Percentiles rank a stretch among this genome's conserved stretches.
phyloP scores from a whole-genome alignment of 495 filamentous ascomycete species.

The Annulohypoxylon stygium region DNA sequence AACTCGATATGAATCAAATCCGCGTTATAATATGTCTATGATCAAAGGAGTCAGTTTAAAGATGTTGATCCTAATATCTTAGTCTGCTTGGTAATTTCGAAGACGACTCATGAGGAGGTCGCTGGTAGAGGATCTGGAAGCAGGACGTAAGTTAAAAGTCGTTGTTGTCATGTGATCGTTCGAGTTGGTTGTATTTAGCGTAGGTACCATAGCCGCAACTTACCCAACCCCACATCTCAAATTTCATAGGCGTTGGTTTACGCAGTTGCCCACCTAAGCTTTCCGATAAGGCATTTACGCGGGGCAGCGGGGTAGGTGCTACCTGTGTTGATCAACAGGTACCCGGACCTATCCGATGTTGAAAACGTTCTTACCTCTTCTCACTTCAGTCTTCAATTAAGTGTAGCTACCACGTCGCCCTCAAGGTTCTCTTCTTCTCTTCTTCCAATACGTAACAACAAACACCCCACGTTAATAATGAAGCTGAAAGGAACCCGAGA shows the following conservation, averaged over 20 bases:
- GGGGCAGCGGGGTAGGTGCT: conserved; percentile 46
- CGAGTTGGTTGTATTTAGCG: too few species aligned
- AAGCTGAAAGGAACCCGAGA: conserved; percentile 63
- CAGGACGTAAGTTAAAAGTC: too few species aligned
- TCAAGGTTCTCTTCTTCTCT: neutral
- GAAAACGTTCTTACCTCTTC: conserved; percentile 2
- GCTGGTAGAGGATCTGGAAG: too few species aligned
- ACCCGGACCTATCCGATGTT: conserved; percentile 39
- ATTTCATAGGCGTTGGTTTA: neutral
- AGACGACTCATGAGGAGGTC: too few species aligned
- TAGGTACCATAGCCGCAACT: too few species aligned
- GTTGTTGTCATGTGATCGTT: too few species aligned
- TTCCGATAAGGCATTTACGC: conserved; percentile 36
- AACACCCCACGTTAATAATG: conserved; percentile 33
- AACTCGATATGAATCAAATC: too few species aligned
- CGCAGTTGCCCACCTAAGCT: conserved; percentile 22
- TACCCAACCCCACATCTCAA: too few species aligned
- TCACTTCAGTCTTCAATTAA: neutral
- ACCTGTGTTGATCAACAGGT: conserved; percentile 40
- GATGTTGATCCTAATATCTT: too few species aligned
- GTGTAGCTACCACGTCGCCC: neutral
- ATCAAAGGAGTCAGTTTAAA: too few species aligned
- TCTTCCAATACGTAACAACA: neutral
- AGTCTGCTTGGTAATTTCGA: too few species aligned
- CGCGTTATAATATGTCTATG: too few species aligned